Base-by-base conservation (phyloP, 2,329 filamentous ascomycete species). In the Talaromyces sp. region DNA sequence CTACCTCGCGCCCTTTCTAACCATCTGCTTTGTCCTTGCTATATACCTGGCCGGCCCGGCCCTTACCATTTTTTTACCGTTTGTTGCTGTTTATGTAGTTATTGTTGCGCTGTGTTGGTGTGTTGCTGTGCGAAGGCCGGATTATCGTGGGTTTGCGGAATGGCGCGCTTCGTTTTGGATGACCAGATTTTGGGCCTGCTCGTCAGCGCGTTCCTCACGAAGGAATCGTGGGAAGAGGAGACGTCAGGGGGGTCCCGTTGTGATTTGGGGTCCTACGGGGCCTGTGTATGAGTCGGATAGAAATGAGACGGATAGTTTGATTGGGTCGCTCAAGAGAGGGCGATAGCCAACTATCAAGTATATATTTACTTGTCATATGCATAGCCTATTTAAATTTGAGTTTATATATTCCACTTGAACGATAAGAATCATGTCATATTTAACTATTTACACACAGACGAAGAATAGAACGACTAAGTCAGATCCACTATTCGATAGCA, bases 261-360 rank as follows among this genome's bases (percentile, higher is more conserved):
- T 62, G 0, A 62, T 62, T 44, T 62, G 60, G 60, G 60, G 60
- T 4, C 60, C 60, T 25, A 47, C 52, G 47, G 60, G 60, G 4
- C 60, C 60, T 53, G 60, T 62, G 27, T 62, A 62, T 62, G 60
- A 62, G 51, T 10, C 42, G n/a, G 60, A 58, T 15, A 52, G 49
- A 28, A 52, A 30, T 6, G 49, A 52, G 25, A 17, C 49, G 17
- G 49, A 53, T 30, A 53, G 27, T 30, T 30, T 53, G 28, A 10
- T 53, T 30, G 49, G 27, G 7, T 53, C 49, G 19, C 22, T 25
- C 28, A 53, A 53, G 49, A 27, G 49, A 27, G 49, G 44, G 44
- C 44, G 44, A 25, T 47, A 15, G 25, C 22, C 42, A 19, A 17
- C 8, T 44, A 17, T 19, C 39, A 44, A 7, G 39, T 44, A 47